Evolutionary conservation across 768 basidiomycete genomes (phyloP).

Genomic region (Boletus tomentosulus): DNA sequence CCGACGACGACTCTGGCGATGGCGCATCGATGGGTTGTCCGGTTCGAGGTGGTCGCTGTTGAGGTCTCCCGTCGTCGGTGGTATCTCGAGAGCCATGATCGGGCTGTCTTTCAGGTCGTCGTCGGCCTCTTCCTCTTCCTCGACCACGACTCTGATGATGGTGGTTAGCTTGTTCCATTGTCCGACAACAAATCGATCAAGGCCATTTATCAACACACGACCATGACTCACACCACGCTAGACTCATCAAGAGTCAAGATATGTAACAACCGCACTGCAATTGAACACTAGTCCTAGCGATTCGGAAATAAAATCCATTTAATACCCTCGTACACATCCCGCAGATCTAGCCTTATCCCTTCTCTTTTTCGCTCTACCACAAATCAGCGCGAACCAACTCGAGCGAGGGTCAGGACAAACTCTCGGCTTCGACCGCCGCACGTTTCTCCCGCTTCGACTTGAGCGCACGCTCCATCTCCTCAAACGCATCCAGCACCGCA

Average conservation of each 20-base stretch:
- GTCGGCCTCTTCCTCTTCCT: conserved; percentile 8
- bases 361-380: not conserved
- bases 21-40: not conserved
- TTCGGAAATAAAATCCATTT: conserved; percentile 50
- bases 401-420: conserved; percentile 33
- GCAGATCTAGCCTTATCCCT: conserved; percentile 14
- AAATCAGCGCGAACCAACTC: conserved; percentile 9
- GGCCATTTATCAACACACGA: not conserved
- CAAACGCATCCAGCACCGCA: conserved; percentile 60
- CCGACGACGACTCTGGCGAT: not conserved
- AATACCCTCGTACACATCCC: conserved; percentile 40
- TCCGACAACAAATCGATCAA: not conserved
- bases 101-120: not conserved
- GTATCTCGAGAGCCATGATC: not conserved
- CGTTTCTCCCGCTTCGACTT: conserved; percentile 40
- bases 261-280: not conserved
- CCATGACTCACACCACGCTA: not conserved
- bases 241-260: not conserved
- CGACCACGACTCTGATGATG: conserved; percentile 1
- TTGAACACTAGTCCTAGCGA: conserved; percentile 15
- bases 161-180: conserved; percentile 9
- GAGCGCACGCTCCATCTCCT: conserved; percentile 62
- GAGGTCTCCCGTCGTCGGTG: not conserved
- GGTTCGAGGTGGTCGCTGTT: not conserved
- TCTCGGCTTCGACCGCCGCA: conserved; percentile 32